Conservation (phyloP, 2,329 filamentous ascomycete species). For the Venturia effusa region DNA sequence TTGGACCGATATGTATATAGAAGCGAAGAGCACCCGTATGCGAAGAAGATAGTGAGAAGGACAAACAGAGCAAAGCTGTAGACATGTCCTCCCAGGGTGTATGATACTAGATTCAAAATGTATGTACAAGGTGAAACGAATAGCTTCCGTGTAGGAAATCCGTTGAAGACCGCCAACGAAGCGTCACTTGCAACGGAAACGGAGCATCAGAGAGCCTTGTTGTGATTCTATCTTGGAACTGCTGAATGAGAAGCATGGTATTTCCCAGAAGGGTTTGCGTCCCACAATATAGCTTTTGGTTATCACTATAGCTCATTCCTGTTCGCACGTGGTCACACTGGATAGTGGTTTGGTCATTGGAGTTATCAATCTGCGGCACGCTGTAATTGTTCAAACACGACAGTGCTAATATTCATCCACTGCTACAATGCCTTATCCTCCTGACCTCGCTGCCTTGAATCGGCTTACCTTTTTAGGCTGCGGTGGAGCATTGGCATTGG, state of each 20-base stretch:
- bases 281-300: constrained; percentile 5
- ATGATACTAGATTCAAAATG: background rate
- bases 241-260: background rate
- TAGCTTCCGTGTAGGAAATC: constrained; percentile 1
- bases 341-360: background rate
- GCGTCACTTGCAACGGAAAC: background rate
- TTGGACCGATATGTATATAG: constrained; percentile 8
- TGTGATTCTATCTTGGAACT: background rate
- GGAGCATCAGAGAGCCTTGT: constrained; percentile 1
- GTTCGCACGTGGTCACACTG: background rate
- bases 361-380: background rate
- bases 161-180: constrained; percentile 1
- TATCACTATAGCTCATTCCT: background rate
- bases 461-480: constrained; percentile 58
- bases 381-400: background rate
- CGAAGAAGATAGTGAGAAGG: constrained; percentile 10
- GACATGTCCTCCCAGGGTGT: background rate
- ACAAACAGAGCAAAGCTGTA: background rate
- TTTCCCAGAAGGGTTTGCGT: background rate
- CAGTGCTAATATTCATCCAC: background rate
- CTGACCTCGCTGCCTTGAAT: constrained; percentile 60
- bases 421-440: constrained; percentile 12
- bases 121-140: constrained; percentile 13
- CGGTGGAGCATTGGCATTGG: constrained; percentile 12
- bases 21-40: constrained; percentile 8